Evolutionary conservation across 495 filamentous ascomycete species (phyloP), one percentile per base, ranked within the genome.

Genomic region (Penicillium coprophilum): DNA sequence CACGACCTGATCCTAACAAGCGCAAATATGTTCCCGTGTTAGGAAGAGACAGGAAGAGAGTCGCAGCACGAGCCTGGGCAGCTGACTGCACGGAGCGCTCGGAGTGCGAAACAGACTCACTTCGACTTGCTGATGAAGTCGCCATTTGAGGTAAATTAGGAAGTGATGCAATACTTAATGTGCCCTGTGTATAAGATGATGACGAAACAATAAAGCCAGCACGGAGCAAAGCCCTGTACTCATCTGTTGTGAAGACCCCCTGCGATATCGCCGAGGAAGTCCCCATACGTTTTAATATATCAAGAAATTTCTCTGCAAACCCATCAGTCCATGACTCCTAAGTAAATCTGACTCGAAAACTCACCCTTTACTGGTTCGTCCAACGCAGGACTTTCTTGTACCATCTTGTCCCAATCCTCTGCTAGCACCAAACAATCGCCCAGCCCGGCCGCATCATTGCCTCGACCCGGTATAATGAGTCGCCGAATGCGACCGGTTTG

Each of bases 11-110:
- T 15, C 80, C 76, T 0, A 89, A 72, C n/a, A 96, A 78, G 58
- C 85, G 85, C 23, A 95, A 78, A 60, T 88, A 90, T 3, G 84
- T 76, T 1, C 91, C 91, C 2, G 82, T 87, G 20, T 83, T 85
- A 27, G 91, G 91, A 9, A 93, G 77, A 0, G 88, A 86, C 45
- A 93, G 75, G 30, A 81, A 83, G 46, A 89, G 57, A 17, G 73
- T 72, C 23, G 71, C 68, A 4, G 69, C 65, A 40, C 68, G 71
- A 51, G 63, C 66, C 57, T 73, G 66, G 40, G 66, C 50, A 51
- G 60, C 52, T 19, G 58, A 62, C 34, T 69, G 66, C 6, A 69
- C 55, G 15, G 65, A 49, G 46, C 48, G 57, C 56, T 63, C 53
- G 10, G 51, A 40, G 17, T 53, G 46, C 23, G 57, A 59, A 5